Base-by-base conservation (phyloP, 148 eudicot genomes). In the Arbutus unedo region DNA sequence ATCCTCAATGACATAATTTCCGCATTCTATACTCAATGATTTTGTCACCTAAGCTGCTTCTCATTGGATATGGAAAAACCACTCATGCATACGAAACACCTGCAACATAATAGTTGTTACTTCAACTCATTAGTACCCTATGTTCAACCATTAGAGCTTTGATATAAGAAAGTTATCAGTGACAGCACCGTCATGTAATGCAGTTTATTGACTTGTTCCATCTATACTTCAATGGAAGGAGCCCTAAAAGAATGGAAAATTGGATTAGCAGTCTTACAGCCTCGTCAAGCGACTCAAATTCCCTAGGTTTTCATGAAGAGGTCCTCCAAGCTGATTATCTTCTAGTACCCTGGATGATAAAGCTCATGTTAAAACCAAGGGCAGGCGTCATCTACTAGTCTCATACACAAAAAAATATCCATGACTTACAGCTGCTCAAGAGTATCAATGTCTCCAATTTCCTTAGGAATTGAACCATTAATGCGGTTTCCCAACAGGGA, bases 391-490 rank as follows among this genome's bases (percentile, higher is more conserved):
- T 62, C 59, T 43, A 14, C 47, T 71, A 16, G 10, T 54, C 47
- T 23, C 16, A 44, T 6, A 18, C 5, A 53, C 15, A 41, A 11
- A 56, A 70, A 9, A 4, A 0, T 74, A 31, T 18, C 1, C 0
- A 48, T 25, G 75, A 82, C 85, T 91, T 85, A 96, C 98, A 94
- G 80, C 19, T 86, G 77, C 73, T 86, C 76, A 59, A 96, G 90
- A 48, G 98, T 93, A 45, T 89, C 23, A 55, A 96, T 93, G 79
- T 93, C 83, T 49, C 94, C 98, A 21, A 96, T 83, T 88, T 94
- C 92, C 41, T 81, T 68, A 0, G 99, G 97, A 68, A 96, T 91
- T 31, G 83, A 49, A 78, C 98, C 99, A 74, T 87, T 89, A 45
- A 87, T 55, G 55, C 87, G 89, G 72, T 94, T 94, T 75, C 84